A percentile compares a stretch with the other conserved stretches of the same genome.
phyloP scores from a whole-genome alignment of 495 filamentous ascomycete species.

The Margaritispora aquatica region DNA sequence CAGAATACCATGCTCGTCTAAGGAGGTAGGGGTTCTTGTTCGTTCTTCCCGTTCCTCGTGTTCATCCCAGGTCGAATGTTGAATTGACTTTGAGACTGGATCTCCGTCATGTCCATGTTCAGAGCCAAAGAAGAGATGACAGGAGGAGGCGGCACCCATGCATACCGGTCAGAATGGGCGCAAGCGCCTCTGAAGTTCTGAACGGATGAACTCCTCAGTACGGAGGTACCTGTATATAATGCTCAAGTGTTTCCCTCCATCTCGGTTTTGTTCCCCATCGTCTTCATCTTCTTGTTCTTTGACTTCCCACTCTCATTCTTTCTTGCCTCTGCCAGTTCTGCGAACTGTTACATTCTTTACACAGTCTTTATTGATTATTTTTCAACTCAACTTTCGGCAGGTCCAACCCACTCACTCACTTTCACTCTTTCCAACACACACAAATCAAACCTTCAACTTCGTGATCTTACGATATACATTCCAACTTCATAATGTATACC shows the following conservation, averaged over 20 bases:
- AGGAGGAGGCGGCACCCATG: slow-evolving; percentile 10
- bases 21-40: neutral
- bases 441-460: neutral
- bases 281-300: neutral
- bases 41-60: neutral
- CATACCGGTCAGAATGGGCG: neutral
- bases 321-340: neutral
- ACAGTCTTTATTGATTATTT: slow-evolving; percentile 5
- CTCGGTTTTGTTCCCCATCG: slow-evolving; percentile 3
- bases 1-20: neutral
- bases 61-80: slow-evolving; percentile 6
- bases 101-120: neutral
- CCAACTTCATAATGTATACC: slow-evolving; percentile 18
- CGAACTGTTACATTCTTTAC: slow-evolving; percentile 5
- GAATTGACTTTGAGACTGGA: slow-evolving; percentile 3
- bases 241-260: neutral
- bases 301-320: neutral
- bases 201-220: neutral
- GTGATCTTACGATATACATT: neutral
- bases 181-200: slow-evolving; percentile 1
- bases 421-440: neutral
- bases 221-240: slow-evolving; percentile 11
- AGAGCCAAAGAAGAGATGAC: neutral
- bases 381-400: neutral
- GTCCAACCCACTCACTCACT: neutral